A percentile compares a stretch with the other conserved stretches of the same genome.
These are phyloP conservation scores for Capillidium heterosporum DNA, from an alignment of 371 early-diverging fungal species.

Conservation along the genomic window DNA sequence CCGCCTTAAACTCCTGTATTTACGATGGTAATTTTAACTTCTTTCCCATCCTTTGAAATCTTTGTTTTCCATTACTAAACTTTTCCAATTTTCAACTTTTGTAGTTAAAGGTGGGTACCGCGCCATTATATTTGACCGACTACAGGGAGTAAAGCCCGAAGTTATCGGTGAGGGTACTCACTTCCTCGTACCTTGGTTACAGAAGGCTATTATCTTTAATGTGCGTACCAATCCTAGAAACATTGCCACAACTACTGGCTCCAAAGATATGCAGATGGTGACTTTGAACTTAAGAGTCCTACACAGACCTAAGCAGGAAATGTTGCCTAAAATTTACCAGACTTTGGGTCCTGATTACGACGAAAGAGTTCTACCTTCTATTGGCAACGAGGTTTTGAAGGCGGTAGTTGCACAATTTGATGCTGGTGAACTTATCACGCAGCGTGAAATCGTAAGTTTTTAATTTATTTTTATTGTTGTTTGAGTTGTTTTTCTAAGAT, in stretches of 20 bases:
- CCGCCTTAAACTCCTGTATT: conserved; percentile 1
- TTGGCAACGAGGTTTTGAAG: conserved; percentile 98
- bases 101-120: conserved; percentile 89
- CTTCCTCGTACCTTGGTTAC: conserved; percentile 88
- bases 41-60: neutral
- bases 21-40: conserved; percentile 4
- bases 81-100: neutral
- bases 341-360: conserved; percentile 90
- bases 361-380: conserved; percentile 92
- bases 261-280: conserved; percentile 81
- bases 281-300: conserved; percentile 85
- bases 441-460: conserved; percentile 72
- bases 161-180: conserved; percentile 90
- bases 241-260: conserved; percentile 88
- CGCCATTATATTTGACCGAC: conserved; percentile 91
- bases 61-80: neutral
- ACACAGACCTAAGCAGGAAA: conserved; percentile 69
- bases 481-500: neutral
- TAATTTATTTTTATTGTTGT: neutral
- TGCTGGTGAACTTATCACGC: conserved; percentile 93
- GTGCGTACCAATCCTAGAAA: conserved; percentile 89
- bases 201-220: conserved; percentile 60
- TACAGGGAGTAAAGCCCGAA: conserved; percentile 70
- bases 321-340: conserved; percentile 73
- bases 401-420: conserved; percentile 97